Percentiles rank a stretch among this genome's conserved stretches.
phyloP scores from a whole-genome alignment of 805 yeast species.

The Saccharomyces mikatae region DNA sequence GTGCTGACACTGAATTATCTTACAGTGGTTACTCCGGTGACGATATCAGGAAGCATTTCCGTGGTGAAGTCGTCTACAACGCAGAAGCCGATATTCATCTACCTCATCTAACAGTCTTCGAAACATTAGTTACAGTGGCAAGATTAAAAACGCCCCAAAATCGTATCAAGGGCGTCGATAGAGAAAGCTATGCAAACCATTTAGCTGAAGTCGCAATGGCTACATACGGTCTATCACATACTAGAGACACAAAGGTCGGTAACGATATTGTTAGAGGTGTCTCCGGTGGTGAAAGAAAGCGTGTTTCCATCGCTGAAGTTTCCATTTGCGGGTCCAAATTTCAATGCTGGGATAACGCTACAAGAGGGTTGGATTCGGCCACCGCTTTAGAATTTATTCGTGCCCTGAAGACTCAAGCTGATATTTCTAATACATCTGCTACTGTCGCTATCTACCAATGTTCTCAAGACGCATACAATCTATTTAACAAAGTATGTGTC shows the following conservation, averaged over 20 bases:
- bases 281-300: constrained; percentile 70
- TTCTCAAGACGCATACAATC: constrained; percentile 46
- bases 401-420: constrained; percentile 46
- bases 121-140: constrained; percentile 50
- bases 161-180: constrained; percentile 42
- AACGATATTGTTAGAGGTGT: constrained; percentile 53
- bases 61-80: constrained; percentile 56
- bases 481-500: constrained; percentile 46
- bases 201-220: constrained; percentile 47
- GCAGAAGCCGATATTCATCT: constrained; percentile 60
- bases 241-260: constrained; percentile 58
- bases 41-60: constrained; percentile 31
- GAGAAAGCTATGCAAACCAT: constrained; percentile 41
- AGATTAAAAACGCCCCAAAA: constrained; percentile 46
- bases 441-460: constrained; percentile 56
- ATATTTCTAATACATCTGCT: constrained; percentile 43
- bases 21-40: constrained; percentile 42
- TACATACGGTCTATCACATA: constrained; percentile 44
- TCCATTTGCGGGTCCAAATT: constrained; percentile 39
- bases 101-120: constrained; percentile 53
- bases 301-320: constrained; percentile 68
- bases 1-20: constrained; percentile 41
- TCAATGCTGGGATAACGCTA: constrained; percentile 54
- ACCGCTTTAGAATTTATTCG: constrained; percentile 50
- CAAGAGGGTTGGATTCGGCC: constrained; percentile 58